Percentiles rank a stretch among this genome's conserved stretches.
Conservation (phyloP, 1,284 basidiomycete species). For the Thelephora terrestris region DNA sequence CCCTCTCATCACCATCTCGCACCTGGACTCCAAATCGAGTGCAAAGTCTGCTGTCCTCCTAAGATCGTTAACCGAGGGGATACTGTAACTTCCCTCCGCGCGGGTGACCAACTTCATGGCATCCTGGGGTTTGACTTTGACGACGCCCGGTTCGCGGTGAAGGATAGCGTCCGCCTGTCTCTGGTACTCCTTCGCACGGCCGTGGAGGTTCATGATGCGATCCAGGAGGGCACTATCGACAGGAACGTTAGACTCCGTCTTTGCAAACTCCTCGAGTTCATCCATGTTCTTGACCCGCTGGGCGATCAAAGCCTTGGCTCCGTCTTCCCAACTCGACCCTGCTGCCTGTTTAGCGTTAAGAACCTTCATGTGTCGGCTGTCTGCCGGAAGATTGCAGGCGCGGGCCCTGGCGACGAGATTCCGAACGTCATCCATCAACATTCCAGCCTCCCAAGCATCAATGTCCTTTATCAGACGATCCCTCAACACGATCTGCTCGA, state of each 20-base stretch:
- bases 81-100: conserved; percentile 64
- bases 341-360: conserved; percentile 48
- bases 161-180: conserved; percentile 66
- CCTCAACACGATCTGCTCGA: conserved; percentile 69
- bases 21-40: conserved; percentile 58
- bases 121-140: conserved; percentile 54
- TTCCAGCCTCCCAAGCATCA: conserved; percentile 36
- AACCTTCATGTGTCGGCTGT: conserved; percentile 48
- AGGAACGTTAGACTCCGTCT: conserved; percentile 49
- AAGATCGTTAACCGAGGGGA: conserved; percentile 53
- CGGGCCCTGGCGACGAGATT: conserved; percentile 55
- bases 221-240: conserved; percentile 52
- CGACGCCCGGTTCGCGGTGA: conserved; percentile 36
- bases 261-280: conserved; percentile 58
- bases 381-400: conserved; percentile 51
- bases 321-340: conserved; percentile 64
- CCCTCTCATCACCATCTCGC: conserved; percentile 60
- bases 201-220: conserved; percentile 45
- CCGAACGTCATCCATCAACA: conserved; percentile 62
- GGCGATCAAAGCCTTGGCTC: conserved; percentile 49
- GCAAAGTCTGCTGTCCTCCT: conserved; percentile 62
- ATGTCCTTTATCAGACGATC: conserved; percentile 59
- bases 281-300: conserved; percentile 61
- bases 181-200: conserved; percentile 65
- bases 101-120: conserved; percentile 55